Evolutionary conservation across 2,329 filamentous ascomycete species (phyloP).

Genomic region (Xylaria sp.): DNA sequence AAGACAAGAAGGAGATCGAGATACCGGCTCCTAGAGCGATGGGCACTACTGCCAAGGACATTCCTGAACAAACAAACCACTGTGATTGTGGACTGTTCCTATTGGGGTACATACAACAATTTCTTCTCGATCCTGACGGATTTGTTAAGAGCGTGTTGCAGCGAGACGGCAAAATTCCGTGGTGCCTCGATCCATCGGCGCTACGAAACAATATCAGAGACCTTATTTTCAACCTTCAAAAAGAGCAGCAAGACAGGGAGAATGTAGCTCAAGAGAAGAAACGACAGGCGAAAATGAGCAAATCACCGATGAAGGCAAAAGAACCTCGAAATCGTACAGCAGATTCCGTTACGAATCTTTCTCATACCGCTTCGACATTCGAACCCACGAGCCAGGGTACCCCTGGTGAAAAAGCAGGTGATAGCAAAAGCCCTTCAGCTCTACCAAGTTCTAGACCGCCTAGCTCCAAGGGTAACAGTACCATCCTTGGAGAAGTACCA

Average conservation of each 20-base stretch:
- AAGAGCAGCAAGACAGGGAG: slow-evolving; percentile 61
- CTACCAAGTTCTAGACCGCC: neutral
- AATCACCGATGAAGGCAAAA: slow-evolving; percentile 7
- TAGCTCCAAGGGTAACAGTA: slow-evolving; percentile 8
- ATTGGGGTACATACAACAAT: slow-evolving; percentile 84
- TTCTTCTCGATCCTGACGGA: slow-evolving; percentile 76
- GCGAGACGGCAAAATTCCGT: slow-evolving; percentile 59
- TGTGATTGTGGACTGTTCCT: slow-evolving; percentile 92
- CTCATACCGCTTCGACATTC: neutral
- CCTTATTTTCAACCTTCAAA: slow-evolving; percentile 71
- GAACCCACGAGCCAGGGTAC: neutral
- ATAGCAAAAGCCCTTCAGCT: slow-evolving; percentile 8
- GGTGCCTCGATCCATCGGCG: slow-evolving; percentile 65
- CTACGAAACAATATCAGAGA: slow-evolving; percentile 74
- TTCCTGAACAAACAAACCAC: slow-evolving; percentile 84
- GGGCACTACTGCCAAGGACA: slow-evolving; percentile 75
- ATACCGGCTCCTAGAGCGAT: slow-evolving; percentile 41
- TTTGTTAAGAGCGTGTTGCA: slow-evolving; percentile 75
- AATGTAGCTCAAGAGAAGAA: slow-evolving; percentile 53
- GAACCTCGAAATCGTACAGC: neutral
- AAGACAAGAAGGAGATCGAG: slow-evolving; percentile 62
- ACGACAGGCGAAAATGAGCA: slow-evolving; percentile 40
- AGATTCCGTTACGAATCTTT: neutral
- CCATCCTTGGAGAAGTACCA: neutral
- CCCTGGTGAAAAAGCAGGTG: neutral